phyloP scores from a whole-genome alignment of 768 basidiomycete species.

The Leucogyrophana mollusca region DNA sequence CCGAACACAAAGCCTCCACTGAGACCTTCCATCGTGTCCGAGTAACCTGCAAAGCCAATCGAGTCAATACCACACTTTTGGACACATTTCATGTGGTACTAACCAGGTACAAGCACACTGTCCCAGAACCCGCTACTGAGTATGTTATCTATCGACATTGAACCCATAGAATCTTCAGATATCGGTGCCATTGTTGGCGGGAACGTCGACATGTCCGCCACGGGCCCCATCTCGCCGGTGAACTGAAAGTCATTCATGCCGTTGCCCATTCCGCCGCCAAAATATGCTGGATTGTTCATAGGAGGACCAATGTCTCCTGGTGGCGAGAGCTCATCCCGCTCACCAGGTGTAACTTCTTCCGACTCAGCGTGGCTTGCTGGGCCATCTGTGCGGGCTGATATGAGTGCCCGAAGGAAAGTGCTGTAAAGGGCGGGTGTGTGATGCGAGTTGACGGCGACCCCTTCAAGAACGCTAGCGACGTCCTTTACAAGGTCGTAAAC shows the following conservation, averaged over 20 bases:
- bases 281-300: constrained; percentile 12
- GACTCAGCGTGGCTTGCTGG: constrained; percentile 15
- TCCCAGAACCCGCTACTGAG: constrained; percentile 85
- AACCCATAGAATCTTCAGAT: constrained; percentile 39
- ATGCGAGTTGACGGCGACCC: constrained; percentile 68
- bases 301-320: constrained; percentile 28
- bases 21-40: constrained; percentile 76
- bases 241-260: constrained; percentile 56
- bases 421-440: constrained; percentile 94
- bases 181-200: constrained; percentile 79
- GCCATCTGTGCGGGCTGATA: constrained; percentile 48
- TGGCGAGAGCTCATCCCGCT: constrained; percentile 1
- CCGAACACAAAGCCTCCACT: constrained; percentile 87
- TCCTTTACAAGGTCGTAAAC: constrained; percentile 73
- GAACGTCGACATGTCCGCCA: constrained; percentile 79
- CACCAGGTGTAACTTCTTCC: constrained; percentile 28
- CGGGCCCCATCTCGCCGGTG: constrained; percentile 83
- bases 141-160: constrained; percentile 81
- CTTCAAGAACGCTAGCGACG: constrained; percentile 78
- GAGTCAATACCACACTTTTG: constrained; percentile 4
- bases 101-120: constrained; percentile 82
- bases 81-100: constrained; percentile 29
- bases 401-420: constrained; percentile 75
- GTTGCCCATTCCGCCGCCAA: constrained; percentile 19
- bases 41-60: constrained; percentile 55